Evolutionary conservation across 805 yeast genomes (phyloP), one percentile per base, ranked within the genome.

Genomic region (Jamesozyma piceae): DNA sequence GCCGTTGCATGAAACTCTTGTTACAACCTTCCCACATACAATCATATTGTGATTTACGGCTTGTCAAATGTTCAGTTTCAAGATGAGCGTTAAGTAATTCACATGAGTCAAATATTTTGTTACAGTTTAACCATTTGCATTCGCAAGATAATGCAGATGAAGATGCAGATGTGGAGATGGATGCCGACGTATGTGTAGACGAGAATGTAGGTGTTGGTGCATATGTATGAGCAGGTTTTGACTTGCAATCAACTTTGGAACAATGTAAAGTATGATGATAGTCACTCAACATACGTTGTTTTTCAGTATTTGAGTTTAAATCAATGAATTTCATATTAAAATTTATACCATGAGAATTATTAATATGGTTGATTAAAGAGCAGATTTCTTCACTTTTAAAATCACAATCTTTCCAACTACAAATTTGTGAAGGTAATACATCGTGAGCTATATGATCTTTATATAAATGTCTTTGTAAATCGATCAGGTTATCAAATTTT

Each of bases 21-120:
- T 72, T 73, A 62, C 98, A 92, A 2, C 75, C 81, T 9, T 69
- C 60, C 98, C 98, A 92, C 33, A 63, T 54, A 57, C 98, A 92
- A 13, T 62, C 60, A 55, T 89, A 87, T 19, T 65, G 61, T 2
- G 82, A 73, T 56, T 82, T 74, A 1, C 96, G 88, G 9, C 80
- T 73, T 2, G 83, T 82, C 15, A 92, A 68, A 58, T 92, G 98
- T 17, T 62, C 70, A 5, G 66, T 60, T 8, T 78, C 72, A 17
- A 92, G 54, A 62, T 92, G 98, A 4, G 73, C 67, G 31, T 88
- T 86, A 40, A 92, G 67, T 5, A 73, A 82, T 13, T 76, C 75
- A 2, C 82, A 73, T 5, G 72, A 58, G 3, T 54, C 43, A 53
- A 85, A 88, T 2, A 47, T 47, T 36, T 52, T 46, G 32, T 65